Percentiles rank a stretch among this genome's conserved stretches.
Evolutionary conservation across 1,139 yeast genomes (phyloP).

Genomic region (Geotrichum phurueaensis): DNA sequence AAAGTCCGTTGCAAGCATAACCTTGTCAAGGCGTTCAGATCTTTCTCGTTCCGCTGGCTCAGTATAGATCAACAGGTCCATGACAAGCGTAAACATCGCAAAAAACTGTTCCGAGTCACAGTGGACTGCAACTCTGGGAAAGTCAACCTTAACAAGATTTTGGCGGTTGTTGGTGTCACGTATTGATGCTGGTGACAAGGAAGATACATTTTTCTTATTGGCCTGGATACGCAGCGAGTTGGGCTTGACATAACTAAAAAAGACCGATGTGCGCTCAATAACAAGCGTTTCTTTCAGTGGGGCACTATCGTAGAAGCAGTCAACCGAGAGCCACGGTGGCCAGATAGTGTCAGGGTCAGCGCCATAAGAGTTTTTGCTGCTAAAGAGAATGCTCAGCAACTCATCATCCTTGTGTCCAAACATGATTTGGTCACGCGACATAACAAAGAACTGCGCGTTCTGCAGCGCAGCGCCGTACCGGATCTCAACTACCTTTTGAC

Average conservation of each 20-base stretch:
- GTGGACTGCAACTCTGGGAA: constrained; percentile 62
- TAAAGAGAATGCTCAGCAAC: neutral
- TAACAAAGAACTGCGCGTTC: constrained; percentile 66
- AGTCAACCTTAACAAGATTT: constrained; percentile 48
- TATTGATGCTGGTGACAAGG: constrained; percentile 22
- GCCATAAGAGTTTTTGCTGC: constrained; percentile 34
- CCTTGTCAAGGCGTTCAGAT: constrained; percentile 56
- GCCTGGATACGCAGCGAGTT: constrained; percentile 49
- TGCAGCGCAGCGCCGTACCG: constrained; percentile 62
- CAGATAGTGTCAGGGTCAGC: constrained; percentile 43
- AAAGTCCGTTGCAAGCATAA: constrained; percentile 62
- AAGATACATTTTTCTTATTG: constrained; percentile 4
- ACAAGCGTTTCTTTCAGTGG: constrained; percentile 53
- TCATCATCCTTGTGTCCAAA: constrained; percentile 34
- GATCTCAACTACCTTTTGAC: constrained; percentile 53
- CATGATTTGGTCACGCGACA: constrained; percentile 43
- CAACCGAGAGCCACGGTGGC: constrained; percentile 80
- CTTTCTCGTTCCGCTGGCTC: constrained; percentile 56
- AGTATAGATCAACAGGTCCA: constrained; percentile 58
- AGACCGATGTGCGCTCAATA: constrained; percentile 57
- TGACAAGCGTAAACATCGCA: constrained; percentile 55
- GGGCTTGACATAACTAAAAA: constrained; percentile 57
- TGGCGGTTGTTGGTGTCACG: constrained; percentile 35
- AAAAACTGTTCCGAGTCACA: constrained; percentile 72
- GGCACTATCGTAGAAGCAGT: constrained; percentile 62